These are phyloP conservation scores for Clonostachys byssicola DNA, from an alignment of 2,329 filamentous ascomycete species.

Conservation along the genomic window DNA sequence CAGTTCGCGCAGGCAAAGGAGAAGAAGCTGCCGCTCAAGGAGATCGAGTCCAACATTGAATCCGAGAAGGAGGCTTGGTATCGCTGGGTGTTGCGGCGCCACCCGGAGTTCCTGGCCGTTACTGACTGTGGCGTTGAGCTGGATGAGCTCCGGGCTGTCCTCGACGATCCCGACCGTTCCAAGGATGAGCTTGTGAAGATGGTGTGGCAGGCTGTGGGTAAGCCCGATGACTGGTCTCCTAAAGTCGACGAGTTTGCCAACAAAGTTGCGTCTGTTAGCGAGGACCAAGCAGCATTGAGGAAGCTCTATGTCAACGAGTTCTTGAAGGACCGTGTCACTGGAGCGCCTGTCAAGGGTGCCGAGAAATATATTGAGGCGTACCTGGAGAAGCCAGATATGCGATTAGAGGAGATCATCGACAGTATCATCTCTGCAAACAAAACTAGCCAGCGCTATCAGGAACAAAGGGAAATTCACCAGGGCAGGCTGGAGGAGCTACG, in stretches of 20 bases:
- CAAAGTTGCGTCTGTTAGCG: constrained; percentile 19
- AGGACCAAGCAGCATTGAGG: constrained; percentile 17
- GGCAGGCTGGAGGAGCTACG: constrained; percentile 39
- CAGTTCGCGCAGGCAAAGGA: constrained; percentile 43
- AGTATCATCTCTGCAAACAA: constrained; percentile 22
- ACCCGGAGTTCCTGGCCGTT: constrained; percentile 29
- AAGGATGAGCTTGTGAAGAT: constrained; percentile 27
- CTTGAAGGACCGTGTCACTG: constrained; percentile 30
- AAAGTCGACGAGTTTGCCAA: constrained; percentile 25
- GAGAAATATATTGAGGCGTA: constrained; percentile 34
- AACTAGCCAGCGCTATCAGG: constrained; percentile 18
- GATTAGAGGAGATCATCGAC: constrained; percentile 26
- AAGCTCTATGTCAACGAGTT: constrained; percentile 34
- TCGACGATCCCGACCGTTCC: constrained; percentile 29
- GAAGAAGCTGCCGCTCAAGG: constrained; percentile 33
- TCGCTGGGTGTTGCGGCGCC: constrained; percentile 33
- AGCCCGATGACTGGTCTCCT: constrained; percentile 20
- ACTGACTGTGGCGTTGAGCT: constrained; percentile 18
- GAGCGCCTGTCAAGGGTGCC: constrained; percentile 20
- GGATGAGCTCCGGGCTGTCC: constrained; percentile 25
- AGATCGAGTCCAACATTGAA: constrained; percentile 43
- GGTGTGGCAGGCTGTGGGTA: constrained; percentile 28
- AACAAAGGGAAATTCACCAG: constrained; percentile 29
- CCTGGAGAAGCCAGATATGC: constrained; percentile 9
- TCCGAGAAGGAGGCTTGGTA: constrained; percentile 52